Conservation (phyloP, 2,329 filamentous ascomycete genomes). For the Pyricularia pennisetigena region DNA sequence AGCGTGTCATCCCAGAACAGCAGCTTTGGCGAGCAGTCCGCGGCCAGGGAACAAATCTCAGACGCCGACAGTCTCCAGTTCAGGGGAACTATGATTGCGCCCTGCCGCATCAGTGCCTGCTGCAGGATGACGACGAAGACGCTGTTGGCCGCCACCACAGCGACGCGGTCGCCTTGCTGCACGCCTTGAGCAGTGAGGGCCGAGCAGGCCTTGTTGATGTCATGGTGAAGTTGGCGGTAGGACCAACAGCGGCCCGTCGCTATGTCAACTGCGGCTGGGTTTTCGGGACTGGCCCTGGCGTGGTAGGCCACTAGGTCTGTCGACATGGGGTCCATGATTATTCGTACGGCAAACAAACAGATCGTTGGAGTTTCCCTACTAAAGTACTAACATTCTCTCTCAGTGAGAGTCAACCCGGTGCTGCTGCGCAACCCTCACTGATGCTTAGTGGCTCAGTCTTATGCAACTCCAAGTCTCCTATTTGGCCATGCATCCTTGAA, state of each 20-base stretch:
- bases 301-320: background rate
- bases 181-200: background rate
- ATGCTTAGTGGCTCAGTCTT: background rate
- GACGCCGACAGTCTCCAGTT: conserved; percentile 7
- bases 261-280: background rate
- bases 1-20: conserved; percentile 2
- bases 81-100: conserved; percentile 7
- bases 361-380: too few relatives aligned
- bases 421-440: background rate
- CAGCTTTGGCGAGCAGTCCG: conserved; percentile 4
- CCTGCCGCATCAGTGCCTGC: conserved; percentile 5
- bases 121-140: conserved; percentile 6
- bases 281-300: background rate
- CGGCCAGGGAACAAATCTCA: background rate
- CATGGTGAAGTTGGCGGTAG: conserved; percentile 5
- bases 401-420: background rate
- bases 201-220: background rate
- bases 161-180: conserved; percentile 4
- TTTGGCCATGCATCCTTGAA: background rate
- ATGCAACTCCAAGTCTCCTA: background rate
- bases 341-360: background rate
- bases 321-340: background rate
- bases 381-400: too few relatives aligned
- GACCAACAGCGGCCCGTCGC: background rate
- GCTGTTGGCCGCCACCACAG: conserved; percentile 5